phyloP scores from a whole-genome alignment of 805 yeast genomes.

The Komagataella ulmi region DNA sequence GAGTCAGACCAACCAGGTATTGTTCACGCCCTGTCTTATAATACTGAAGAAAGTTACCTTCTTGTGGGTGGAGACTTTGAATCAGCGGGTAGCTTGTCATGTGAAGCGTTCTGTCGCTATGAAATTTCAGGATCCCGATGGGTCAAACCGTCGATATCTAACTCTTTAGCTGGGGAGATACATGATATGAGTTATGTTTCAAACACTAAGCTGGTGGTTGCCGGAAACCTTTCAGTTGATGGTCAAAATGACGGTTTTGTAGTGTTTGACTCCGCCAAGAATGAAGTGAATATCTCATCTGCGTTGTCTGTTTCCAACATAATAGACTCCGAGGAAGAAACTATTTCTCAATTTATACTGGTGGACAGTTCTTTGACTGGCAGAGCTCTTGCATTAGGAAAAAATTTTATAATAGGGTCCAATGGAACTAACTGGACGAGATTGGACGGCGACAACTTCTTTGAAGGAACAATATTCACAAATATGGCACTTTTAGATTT shows the following conservation, averaged over 20 bases:
- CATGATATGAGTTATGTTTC: constrained; percentile 35
- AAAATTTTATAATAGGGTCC: constrained; percentile 21
- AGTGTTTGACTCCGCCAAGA: constrained; percentile 36
- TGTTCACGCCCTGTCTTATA: constrained; percentile 26
- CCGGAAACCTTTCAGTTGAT: constrained; percentile 38
- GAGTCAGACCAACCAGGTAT: constrained; percentile 17
- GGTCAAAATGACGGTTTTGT: constrained; percentile 28
- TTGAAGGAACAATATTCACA: constrained; percentile 21
- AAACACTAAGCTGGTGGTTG: constrained; percentile 23
- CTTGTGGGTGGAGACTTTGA: constrained; percentile 68
- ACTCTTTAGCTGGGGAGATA: constrained; percentile 35
- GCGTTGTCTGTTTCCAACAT: constrained; percentile 15
- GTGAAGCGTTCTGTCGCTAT: constrained; percentile 56
- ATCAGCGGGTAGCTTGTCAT: constrained; percentile 39
- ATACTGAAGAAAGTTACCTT: constrained; percentile 27
- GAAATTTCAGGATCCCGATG: constrained; percentile 42
- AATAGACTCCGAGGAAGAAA: constrained; percentile 12
- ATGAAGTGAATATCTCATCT: constrained; percentile 13
- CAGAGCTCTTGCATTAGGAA: constrained; percentile 28
- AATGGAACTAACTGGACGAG: constrained; percentile 36
- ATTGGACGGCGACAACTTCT: constrained; percentile 21
- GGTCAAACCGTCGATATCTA: constrained; percentile 25
- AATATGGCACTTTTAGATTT: constrained; percentile 29
- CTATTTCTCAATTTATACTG: constrained; percentile 22
- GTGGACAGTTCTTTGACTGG: constrained; percentile 31